These are phyloP conservation scores for Clonostachys rhizophaga DNA, from an alignment of 2,329 filamentous ascomycete species.

Conservation along the genomic window DNA sequence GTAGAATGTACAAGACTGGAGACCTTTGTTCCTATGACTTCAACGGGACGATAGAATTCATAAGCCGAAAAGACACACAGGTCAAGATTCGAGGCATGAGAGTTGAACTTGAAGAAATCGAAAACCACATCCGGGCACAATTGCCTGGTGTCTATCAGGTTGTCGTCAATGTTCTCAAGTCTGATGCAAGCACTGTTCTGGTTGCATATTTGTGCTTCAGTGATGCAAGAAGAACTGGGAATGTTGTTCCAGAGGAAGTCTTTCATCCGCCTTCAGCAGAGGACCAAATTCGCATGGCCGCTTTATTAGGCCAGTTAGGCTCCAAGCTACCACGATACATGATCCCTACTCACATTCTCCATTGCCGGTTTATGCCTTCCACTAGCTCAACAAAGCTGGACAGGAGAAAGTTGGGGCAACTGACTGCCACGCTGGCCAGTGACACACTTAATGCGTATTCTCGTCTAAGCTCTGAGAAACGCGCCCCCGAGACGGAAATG, in stretches of 20 bases:
- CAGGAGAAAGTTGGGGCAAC: slow-evolving; percentile 4
- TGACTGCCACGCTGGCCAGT: slow-evolving; percentile 1
- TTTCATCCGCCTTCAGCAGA: background rate
- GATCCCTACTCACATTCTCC: slow-evolving; percentile 6
- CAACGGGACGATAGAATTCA: slow-evolving; percentile 8
- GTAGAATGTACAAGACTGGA: slow-evolving; percentile 7
- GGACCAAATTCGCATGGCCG: background rate
- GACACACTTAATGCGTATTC: slow-evolving; percentile 8
- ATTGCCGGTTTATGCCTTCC: slow-evolving; percentile 3
- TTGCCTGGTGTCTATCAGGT: slow-evolving; percentile 1
- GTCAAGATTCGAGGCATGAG: slow-evolving; percentile 12
- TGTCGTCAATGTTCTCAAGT: slow-evolving; percentile 4
- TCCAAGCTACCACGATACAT: slow-evolving; percentile 6
- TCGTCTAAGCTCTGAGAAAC: slow-evolving; percentile 13
- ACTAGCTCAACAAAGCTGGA: slow-evolving; percentile 32
- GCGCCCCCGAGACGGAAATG: slow-evolving; percentile 8
- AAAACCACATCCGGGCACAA: slow-evolving; percentile 1
- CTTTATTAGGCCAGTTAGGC: slow-evolving; percentile 1
- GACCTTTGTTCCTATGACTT: slow-evolving; percentile 8
- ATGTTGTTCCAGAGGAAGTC: background rate
- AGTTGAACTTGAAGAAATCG: slow-evolving; percentile 10
- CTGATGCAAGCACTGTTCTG: background rate
- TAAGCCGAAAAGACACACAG: slow-evolving; percentile 8
- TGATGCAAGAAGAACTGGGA: background rate
- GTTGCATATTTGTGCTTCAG: background rate